Base-by-base conservation (phyloP, 2,329 filamentous ascomycete genomes). In the Neonectria punicea region DNA sequence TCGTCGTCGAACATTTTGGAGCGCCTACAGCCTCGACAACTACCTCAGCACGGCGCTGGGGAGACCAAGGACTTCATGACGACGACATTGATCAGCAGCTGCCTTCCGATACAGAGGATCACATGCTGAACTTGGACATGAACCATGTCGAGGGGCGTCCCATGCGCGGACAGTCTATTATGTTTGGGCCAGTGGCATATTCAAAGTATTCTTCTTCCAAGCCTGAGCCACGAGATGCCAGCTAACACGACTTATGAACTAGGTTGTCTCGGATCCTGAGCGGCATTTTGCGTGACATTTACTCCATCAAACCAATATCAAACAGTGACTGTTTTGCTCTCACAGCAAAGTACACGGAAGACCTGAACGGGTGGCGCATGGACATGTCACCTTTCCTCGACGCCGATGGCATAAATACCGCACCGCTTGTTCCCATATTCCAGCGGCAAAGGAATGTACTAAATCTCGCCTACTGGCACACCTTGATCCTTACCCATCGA, bases 381-480 rank as follows among this genome's bases (percentile, higher is more conserved):
- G 76, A 79, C 16, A 61, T 81, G 14, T 67, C 78, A 0, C 70
- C 75, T 3, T 81, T 83, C 22, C 73, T 83, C 0, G 80, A 82
- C 70, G 16, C 70, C 77, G 18, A 79, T n/a, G n/a, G n/a, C n/a
- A 75, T 39, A 69, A 72, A 2, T 67, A 16, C 36, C n/a, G 36
- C 77, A 0, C 70, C 80, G 2, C 70, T 81, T 2, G 71, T 78
- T 2, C 79, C 79, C 1, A 80, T 82, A 6, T 81, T 80, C 49
- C 80, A 80, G 53, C 74, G 81, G 0, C 81, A 83, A 55, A 75
- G 79, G 0, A 80, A 82, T 25, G 78, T 82, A 0, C 67, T 83
- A 1, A 82, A 81, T 43, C 62, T 83, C 5, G 76, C 81, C 2
- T 83, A 79, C 49, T 82, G 79, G 78, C 81, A 83, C 57, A 77